Percentiles rank a stretch among this genome's conserved stretches.
phyloP scores from a whole-genome alignment of 1,284 basidiomycete species.

The Pascua sp. region DNA sequence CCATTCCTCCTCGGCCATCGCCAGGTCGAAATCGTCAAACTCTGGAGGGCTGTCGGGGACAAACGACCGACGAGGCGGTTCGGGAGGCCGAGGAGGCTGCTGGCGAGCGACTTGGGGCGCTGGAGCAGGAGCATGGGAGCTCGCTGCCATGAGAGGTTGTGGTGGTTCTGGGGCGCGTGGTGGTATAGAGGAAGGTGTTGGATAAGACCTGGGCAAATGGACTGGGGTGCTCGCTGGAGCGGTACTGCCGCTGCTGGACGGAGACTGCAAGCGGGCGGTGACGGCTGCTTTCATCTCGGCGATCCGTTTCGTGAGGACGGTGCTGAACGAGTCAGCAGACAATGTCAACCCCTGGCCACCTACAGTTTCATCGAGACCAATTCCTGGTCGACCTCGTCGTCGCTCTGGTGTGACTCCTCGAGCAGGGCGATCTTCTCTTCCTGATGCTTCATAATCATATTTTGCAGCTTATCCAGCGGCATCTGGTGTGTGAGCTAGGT shows the following conservation, averaged over 20 bases:
- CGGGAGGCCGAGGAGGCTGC: slow-evolving; percentile 8
- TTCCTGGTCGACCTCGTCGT: slow-evolving; percentile 33
- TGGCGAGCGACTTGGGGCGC: neutral
- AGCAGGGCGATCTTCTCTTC: slow-evolving; percentile 29
- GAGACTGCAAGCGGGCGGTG: slow-evolving; percentile 19
- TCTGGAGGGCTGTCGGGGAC: slow-evolving; percentile 18
- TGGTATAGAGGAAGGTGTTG: neutral
- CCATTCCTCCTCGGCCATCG: slow-evolving; percentile 24
- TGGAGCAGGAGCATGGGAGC: neutral
- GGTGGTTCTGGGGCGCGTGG: neutral
- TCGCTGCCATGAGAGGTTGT: neutral
- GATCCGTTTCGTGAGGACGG: slow-evolving; percentile 29
- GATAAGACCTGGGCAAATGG: neutral
- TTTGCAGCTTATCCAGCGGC: slow-evolving; percentile 27
- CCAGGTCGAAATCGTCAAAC: slow-evolving; percentile 28
- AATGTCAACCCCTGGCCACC: too few species aligned
- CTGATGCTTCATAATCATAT: slow-evolving; percentile 32
- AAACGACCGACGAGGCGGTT: neutral
- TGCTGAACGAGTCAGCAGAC: slow-evolving; percentile 14
- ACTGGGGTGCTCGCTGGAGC: slow-evolving; percentile 1
- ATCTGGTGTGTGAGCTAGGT: slow-evolving; percentile 15
- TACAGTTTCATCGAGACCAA: slow-evolving; percentile 34
- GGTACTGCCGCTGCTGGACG: slow-evolving; percentile 25
- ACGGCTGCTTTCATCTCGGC: slow-evolving; percentile 36
- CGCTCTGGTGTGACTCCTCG: slow-evolving; percentile 20